Evolutionary conservation across 495 filamentous ascomycete genomes (phyloP), one percentile per base, ranked within the genome.

Genomic region (Ramalina intermedia): DNA sequence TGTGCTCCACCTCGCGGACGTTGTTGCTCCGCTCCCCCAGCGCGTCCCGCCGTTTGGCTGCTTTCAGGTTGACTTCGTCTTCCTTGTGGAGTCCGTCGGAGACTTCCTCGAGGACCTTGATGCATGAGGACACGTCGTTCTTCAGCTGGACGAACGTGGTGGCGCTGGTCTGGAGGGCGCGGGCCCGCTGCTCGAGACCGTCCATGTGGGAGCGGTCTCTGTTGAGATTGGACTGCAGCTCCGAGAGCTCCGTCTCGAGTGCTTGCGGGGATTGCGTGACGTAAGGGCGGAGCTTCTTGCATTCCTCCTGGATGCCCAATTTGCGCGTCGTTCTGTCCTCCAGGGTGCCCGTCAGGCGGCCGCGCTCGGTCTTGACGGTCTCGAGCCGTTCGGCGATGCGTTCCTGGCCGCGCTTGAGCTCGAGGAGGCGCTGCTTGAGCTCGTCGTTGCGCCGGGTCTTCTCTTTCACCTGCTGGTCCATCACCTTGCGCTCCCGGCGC

Each of bases 81-180:
- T 95, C 87, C 61, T 88, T 94, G 9, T 80, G 68, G 9, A 98
- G 65, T 61, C 96, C 91, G 38, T 69, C 70, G 1, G 80, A 72
- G 33, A 95, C 84, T 47, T 96, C 93, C 38, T 93, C 84, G 2
- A 98, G 79, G 24, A 96, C 71, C 59, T 87, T 89, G 43, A 85
- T 84, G 55, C 87, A 93, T 0, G 81, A 80, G 5, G 79, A 74
- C 12, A 96, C 86, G 58, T 96, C 90, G 33, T 81, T 75, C 7
- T 79, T 68, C 8, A 96, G 85, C 1, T 90, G 79, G 4, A 75
- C 72, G 57, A 96, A 96, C 1, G 87, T 87, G 63, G 96, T 89
- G 6, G 81, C 80, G 17, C 83, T 88, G 3, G 88, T 95, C 59
- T 96, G 88, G n/a, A 98, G 69, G 4, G 88, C 91, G 37, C 93